A percentile compares a stretch with the other conserved stretches of the same genome.
These are phyloP conservation scores for Boechera stricta DNA, from an alignment of 345 rosid species.

Conservation along the genomic window DNA sequence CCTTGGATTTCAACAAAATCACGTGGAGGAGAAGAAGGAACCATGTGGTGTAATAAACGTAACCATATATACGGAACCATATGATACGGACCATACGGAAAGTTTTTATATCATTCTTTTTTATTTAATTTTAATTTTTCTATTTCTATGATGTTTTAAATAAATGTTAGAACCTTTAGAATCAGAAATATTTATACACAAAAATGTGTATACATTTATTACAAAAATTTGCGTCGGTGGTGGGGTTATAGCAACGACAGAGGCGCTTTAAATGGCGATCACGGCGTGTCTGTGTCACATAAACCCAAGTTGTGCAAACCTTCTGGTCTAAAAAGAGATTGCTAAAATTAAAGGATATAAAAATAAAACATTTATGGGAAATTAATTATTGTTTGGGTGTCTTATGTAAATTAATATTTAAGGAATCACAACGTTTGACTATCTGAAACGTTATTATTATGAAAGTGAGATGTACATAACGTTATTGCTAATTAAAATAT, in stretches of 20 bases:
- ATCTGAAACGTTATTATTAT: constrained; percentile 23
- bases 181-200: constrained; percentile 17
- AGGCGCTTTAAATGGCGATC: constrained; percentile 46
- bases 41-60: constrained; percentile 39
- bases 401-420: background rate
- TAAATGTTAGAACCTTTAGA: constrained; percentile 16
- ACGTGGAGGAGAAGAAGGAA: constrained; percentile 35
- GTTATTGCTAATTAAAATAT: background rate
- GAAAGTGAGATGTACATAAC: constrained; percentile 33
- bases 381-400: background rate
- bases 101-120: constrained; percentile 16
- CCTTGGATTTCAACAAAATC: constrained; percentile 7
- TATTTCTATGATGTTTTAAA: constrained; percentile 1
- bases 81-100: constrained; percentile 40
- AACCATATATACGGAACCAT: constrained; percentile 33
- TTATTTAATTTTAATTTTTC: background rate
- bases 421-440: constrained; percentile 30
- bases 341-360: background rate
- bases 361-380: constrained; percentile 29
- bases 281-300: constrained; percentile 41
- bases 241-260: constrained; percentile 33
- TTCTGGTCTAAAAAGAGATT: constrained; percentile 2
- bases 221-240: constrained; percentile 40
- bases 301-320: constrained; percentile 1
- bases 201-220: constrained; percentile 32